Percentiles rank a stretch among this genome's conserved stretches.
Evolutionary conservation across 441 rosid genomes (phyloP).

Genomic region (Syzygium malaccense): DNA sequence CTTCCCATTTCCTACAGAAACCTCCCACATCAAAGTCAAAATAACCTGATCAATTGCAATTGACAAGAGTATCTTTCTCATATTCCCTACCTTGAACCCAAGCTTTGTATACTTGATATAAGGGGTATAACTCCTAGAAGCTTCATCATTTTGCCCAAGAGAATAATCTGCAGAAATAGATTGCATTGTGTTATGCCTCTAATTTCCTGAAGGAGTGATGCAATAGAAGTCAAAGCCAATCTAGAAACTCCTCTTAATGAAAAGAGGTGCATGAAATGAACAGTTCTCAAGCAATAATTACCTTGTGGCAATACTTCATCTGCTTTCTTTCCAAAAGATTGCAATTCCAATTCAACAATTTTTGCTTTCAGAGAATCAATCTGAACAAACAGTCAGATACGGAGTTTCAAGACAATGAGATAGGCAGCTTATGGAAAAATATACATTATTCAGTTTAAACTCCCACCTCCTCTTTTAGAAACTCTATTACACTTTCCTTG

Average conservation of each 20-base stretch:
- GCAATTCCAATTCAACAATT: conserved; percentile 56
- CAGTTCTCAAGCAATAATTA: conserved; percentile 2
- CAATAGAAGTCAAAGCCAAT: background rate
- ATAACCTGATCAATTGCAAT: background rate
- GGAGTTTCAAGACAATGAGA: background rate
- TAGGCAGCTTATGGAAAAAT: background rate
- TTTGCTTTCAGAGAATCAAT: conserved; percentile 54
- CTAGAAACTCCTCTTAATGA: background rate
- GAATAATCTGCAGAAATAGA: conserved; percentile 20
- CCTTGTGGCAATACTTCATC: conserved; percentile 14
- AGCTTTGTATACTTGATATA: conserved; percentile 80
- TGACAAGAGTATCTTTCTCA: background rate
- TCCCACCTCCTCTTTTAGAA: conserved; percentile 63
- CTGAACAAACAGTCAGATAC: conserved; percentile 25
- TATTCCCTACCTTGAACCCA: conserved; percentile 59
- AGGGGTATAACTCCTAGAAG: conserved; percentile 55
- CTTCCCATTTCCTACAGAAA: background rate
- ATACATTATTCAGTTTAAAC: background rate
- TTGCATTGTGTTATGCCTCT: conserved; percentile 7
- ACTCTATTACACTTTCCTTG: conserved; percentile 31
- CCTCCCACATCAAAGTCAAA: background rate
- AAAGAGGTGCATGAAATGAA: background rate
- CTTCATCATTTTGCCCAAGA: conserved; percentile 16
- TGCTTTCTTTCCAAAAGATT: conserved; percentile 17
- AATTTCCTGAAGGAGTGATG: background rate